phyloP scores from a whole-genome alignment of 257 asterid species.

The Gardenia jasminoides region DNA sequence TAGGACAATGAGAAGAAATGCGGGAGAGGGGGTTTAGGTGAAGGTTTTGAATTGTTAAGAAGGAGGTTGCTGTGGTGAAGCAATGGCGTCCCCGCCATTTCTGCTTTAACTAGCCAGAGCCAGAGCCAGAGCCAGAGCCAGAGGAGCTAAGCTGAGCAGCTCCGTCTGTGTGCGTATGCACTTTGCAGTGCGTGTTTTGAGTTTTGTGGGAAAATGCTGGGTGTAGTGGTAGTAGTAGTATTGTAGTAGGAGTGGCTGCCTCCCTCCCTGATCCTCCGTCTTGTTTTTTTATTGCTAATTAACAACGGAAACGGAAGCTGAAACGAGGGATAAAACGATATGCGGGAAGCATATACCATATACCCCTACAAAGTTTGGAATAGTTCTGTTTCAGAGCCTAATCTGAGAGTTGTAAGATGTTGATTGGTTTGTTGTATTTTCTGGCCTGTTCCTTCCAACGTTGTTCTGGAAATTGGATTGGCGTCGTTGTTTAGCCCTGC shows the following conservation, averaged over 20 bases:
- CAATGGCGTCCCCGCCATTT: slow-evolving; percentile 29
- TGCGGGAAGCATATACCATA: slow-evolving; percentile 57
- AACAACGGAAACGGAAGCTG: neutral
- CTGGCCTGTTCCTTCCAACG: neutral
- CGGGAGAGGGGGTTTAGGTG: too few relatives aligned
- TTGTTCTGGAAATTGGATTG: neutral
- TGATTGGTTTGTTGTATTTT: slow-evolving; percentile 48
- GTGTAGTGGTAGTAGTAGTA: too few relatives aligned
- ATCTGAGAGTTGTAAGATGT: slow-evolving; percentile 23
- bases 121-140: too few relatives aligned
- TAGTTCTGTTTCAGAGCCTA: slow-evolving; percentile 20
- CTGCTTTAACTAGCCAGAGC: too few relatives aligned
- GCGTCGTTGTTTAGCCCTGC: neutral
- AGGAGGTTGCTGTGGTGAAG: slow-evolving; percentile 30
- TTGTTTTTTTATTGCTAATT: too few relatives aligned
- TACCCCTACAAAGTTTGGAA: neutral
- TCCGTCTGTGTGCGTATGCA: too few relatives aligned
- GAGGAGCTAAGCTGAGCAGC: too few relatives aligned
- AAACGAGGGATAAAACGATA: slow-evolving; percentile 39
- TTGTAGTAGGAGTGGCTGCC: too few relatives aligned
- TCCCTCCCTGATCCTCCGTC: too few relatives aligned
- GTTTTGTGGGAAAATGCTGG: too few relatives aligned
- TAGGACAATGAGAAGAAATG: neutral
- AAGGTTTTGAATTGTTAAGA: slow-evolving; percentile 32
- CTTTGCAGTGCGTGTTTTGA: slow-evolving; percentile 11